Percentiles rank a stretch among this genome's conserved stretches.
Conservation (phyloP, 2,329 filamentous ascomycete species). For the Amylocarpus encephaloides region DNA sequence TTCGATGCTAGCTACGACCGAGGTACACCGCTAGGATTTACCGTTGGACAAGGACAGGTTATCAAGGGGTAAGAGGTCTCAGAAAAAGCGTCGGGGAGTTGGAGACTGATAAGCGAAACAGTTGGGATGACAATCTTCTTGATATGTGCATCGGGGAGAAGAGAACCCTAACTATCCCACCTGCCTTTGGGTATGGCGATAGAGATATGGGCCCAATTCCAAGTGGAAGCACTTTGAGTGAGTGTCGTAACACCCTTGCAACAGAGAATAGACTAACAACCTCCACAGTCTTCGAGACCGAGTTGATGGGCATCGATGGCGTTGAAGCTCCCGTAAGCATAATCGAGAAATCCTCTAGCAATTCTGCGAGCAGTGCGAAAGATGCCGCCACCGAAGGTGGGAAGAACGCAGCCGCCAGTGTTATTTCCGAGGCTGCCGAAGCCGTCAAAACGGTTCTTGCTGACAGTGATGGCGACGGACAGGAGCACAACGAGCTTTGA, state of each 20-base stretch:
- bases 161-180: slow-evolving; percentile 83
- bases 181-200: slow-evolving; percentile 75
- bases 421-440: slow-evolving; percentile 46
- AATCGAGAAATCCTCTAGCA: slow-evolving; percentile 21
- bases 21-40: slow-evolving; percentile 69
- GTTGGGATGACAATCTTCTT: slow-evolving; percentile 83
- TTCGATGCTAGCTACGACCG: slow-evolving; percentile 86
- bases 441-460: slow-evolving; percentile 46
- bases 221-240: slow-evolving; percentile 68
- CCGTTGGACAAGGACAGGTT: slow-evolving; percentile 71
- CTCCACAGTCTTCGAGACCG: slow-evolving; percentile 77
- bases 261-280: slow-evolving; percentile 10
- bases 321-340: slow-evolving; percentile 40
- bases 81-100: slow-evolving; percentile 1
- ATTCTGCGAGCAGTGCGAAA: slow-evolving; percentile 21
- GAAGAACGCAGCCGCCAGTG: slow-evolving; percentile 38
- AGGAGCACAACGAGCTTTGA: slow-evolving; percentile 57
- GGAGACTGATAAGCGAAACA: slow-evolving; percentile 30
- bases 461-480: slow-evolving; percentile 47
- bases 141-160: slow-evolving; percentile 97
- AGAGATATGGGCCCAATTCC: slow-evolving; percentile 76
- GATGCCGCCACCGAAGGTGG: slow-evolving; percentile 26
- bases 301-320: slow-evolving; percentile 77
- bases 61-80: slow-evolving; percentile 68
- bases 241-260: slow-evolving; percentile 23